These are phyloP conservation scores for Scheffersomyces illinoinensis DNA, from an alignment of 1,139 yeast genomes.

Conservation along the genomic window DNA sequence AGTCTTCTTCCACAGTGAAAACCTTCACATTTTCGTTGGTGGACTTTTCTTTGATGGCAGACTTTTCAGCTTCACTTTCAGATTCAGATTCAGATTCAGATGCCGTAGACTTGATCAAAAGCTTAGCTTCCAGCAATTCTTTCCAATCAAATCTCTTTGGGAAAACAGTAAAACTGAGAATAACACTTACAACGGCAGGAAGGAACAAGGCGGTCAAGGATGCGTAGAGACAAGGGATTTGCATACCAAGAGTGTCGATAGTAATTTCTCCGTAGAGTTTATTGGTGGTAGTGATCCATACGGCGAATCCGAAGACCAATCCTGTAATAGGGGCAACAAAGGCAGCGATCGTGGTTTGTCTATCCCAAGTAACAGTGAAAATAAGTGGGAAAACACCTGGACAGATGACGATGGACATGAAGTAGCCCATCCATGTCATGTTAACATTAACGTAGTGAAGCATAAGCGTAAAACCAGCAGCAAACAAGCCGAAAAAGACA, in stretches of 20 bases:
- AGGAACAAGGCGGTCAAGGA: constrained; percentile 30
- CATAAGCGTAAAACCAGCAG: constrained; percentile 32
- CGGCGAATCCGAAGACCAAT: constrained; percentile 19
- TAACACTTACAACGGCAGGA: constrained; percentile 27
- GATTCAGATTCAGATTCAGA: neutral
- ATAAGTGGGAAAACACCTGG: constrained; percentile 35
- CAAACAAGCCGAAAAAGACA: constrained; percentile 27
- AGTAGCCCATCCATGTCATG: constrained; percentile 37
- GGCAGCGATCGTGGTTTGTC: constrained; percentile 29
- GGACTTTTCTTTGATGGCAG: neutral
- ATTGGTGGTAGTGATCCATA: constrained; percentile 27
- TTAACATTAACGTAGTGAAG: constrained; percentile 31
- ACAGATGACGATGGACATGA: constrained; percentile 33
- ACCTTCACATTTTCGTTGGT: neutral
- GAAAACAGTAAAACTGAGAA: constrained; percentile 25
- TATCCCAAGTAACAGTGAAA: constrained; percentile 32
- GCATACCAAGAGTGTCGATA: constrained; percentile 26
- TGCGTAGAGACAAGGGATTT: constrained; percentile 33
- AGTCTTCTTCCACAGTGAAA: neutral
- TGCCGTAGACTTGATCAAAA: constrained; percentile 13
- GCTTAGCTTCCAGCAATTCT: constrained; percentile 20
- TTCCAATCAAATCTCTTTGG: constrained; percentile 35
- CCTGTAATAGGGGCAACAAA: constrained; percentile 27
- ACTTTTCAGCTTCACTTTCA: neutral
- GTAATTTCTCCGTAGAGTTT: constrained; percentile 22